Percentiles rank a stretch among this genome's conserved stretches.
Conservation (phyloP, 2,329 filamentous ascomycete genomes). For the Sarocladiaceae sp. region DNA sequence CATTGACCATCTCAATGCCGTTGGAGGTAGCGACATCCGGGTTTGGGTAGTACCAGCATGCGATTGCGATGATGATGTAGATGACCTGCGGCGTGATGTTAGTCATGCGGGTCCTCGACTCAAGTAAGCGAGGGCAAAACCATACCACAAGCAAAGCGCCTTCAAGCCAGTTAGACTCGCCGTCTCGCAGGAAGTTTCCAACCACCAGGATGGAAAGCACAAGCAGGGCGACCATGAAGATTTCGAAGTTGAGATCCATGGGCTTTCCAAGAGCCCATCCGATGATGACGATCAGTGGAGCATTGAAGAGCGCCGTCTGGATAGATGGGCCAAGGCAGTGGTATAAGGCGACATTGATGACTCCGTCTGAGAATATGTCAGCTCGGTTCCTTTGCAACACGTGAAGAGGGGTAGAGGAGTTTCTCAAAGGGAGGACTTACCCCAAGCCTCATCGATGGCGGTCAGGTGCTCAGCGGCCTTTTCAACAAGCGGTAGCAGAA, state of each 20-base stretch:
- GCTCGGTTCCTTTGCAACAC: accelerated
- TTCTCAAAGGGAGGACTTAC: slow-evolving; percentile 14
- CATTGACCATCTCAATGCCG: slow-evolving; percentile 21
- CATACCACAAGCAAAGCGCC: slow-evolving; percentile 60
- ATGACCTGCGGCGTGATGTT: slow-evolving; percentile 23
- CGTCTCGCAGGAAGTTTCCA: slow-evolving; percentile 68
- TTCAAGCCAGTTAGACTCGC: slow-evolving; percentile 71
- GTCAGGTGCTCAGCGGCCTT: slow-evolving; percentile 66
- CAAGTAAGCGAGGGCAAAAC: neutral
- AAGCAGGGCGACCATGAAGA: slow-evolving; percentile 68
- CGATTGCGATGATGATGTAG: slow-evolving; percentile 39
- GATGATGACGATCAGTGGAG: slow-evolving; percentile 63
- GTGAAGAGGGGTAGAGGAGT: no score
- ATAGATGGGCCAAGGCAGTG: slow-evolving; percentile 69
- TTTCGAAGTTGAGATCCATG: slow-evolving; percentile 68
- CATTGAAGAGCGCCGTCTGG: slow-evolving; percentile 70
- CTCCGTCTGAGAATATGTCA: slow-evolving; percentile 17
- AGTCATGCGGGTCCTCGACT: accelerated
- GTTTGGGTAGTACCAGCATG: slow-evolving; percentile 39
- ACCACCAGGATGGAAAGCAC: slow-evolving; percentile 70
- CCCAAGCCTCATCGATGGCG: slow-evolving; percentile 63
- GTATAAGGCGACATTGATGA: slow-evolving; percentile 63
- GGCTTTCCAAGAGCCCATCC: slow-evolving; percentile 60
- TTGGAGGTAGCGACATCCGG: slow-evolving; percentile 30
- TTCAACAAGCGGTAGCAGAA: slow-evolving; percentile 61